These are phyloP conservation scores for Zoysia pacifica DNA, from an alignment of 176 grass and related monocot genomes.

Conservation along the genomic window DNA sequence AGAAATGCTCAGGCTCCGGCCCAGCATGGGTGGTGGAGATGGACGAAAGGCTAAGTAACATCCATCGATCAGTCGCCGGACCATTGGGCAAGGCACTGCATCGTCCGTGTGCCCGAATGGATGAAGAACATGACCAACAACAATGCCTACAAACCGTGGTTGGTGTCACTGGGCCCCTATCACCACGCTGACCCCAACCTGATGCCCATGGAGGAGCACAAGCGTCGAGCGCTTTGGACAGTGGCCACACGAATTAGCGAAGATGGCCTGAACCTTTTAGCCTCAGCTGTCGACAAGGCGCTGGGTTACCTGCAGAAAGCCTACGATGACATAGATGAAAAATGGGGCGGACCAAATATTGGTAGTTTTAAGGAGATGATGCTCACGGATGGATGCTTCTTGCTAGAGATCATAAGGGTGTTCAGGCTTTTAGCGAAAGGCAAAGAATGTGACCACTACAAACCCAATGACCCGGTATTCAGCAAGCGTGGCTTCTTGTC, in stretches of 20 bases:
- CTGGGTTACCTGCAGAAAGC: conserved; percentile 27
- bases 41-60: conserved; percentile 4
- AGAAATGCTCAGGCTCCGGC: too few relatives aligned
- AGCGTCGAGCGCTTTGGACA: conserved; percentile 49
- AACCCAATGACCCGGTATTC: conserved; percentile 61
- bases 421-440: too few relatives aligned
- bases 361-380: conserved; percentile 53
- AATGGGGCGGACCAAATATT: conserved; percentile 30
- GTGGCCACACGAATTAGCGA: too few relatives aligned
- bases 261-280: too few relatives aligned
- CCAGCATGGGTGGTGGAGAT: conserved; percentile 48
- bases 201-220: conserved; percentile 61
- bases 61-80: background rate
- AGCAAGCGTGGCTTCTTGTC: background rate
- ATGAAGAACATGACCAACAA: conserved; percentile 26
- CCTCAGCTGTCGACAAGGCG: conserved; percentile 27
- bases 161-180: conserved; percentile 58
- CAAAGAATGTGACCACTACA: too few relatives aligned
- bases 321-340: conserved; percentile 28
- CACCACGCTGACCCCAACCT: conserved; percentile 44
- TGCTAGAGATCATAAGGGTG: conserved; percentile 40
- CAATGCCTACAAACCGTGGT: conserved; percentile 38
- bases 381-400: conserved; percentile 59
- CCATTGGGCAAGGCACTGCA: conserved; percentile 37
- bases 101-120: conserved; percentile 46